Percentiles rank a stretch among this genome's conserved stretches.
phyloP scores from a whole-genome alignment of 1,284 basidiomycete species.

The Cystobasidiaceae sp. region DNA sequence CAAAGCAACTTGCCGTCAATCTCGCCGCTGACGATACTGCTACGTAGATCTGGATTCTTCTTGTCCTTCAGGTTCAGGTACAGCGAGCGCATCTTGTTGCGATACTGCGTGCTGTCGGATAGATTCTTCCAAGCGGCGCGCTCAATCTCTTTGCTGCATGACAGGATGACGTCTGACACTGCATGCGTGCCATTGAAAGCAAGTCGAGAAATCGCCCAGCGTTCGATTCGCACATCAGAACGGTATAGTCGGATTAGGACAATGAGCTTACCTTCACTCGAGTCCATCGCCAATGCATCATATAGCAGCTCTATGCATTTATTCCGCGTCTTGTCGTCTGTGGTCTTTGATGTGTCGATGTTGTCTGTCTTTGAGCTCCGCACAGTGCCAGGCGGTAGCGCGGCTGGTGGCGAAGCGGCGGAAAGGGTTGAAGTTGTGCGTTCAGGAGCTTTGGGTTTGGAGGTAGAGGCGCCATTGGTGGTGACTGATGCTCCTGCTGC shows the following conservation, averaged over 20 bases:
- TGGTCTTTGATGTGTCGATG: conserved; percentile 53
- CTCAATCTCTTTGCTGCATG: conserved; percentile 51
- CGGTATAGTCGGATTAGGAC: neutral
- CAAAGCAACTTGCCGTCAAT: conserved; percentile 65
- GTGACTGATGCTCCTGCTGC: conserved; percentile 21
- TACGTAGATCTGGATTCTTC: conserved; percentile 79
- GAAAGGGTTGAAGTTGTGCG: conserved; percentile 1
- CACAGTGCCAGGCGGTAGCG: conserved; percentile 47
- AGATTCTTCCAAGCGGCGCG: conserved; percentile 45
- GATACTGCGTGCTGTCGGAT: conserved; percentile 54
- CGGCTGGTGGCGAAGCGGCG: conserved; percentile 3
- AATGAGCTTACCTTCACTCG: conserved; percentile 66
- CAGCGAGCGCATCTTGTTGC: conserved; percentile 78
- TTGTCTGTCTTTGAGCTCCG: conserved; percentile 67
- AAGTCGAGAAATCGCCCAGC: no score
- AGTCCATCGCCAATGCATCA: conserved; percentile 78
- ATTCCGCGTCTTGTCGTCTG: conserved; percentile 71
- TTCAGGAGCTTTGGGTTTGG: conserved; percentile 24
- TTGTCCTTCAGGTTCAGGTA: conserved; percentile 94
- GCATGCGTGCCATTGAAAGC: conserved; percentile 11
- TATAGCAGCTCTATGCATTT: conserved; percentile 87
- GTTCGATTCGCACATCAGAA: no score
- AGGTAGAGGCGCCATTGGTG: conserved; percentile 17
- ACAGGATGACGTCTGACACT: conserved; percentile 48
- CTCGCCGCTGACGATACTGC: conserved; percentile 76